A percentile compares a stretch with the other conserved stretches of the same genome.
These are phyloP conservation scores for Xanthoconium stramineum DNA, from an alignment of 768 basidiomycete species.

Conservation along the genomic window DNA sequence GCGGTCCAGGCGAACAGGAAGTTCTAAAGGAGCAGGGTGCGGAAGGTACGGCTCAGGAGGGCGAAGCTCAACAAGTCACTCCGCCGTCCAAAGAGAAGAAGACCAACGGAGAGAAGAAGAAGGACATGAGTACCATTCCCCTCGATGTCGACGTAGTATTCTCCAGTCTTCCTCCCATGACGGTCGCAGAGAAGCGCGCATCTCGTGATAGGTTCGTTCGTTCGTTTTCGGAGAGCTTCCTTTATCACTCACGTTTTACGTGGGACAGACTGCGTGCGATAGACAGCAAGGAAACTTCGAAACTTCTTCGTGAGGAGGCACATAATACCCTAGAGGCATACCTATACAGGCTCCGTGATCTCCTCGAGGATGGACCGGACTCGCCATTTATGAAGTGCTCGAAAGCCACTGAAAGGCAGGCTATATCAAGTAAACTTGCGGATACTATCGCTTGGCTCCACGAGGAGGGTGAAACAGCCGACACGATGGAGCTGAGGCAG, in stretches of 20 bases:
- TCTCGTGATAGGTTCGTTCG: slow-evolving; percentile 65
- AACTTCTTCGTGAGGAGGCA: slow-evolving; percentile 81
- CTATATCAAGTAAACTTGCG: slow-evolving; percentile 64
- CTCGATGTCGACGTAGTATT: slow-evolving; percentile 63
- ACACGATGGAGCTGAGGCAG: slow-evolving; percentile 67
- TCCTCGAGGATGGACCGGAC: slow-evolving; percentile 62
- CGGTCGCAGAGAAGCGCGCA: slow-evolving; percentile 68
- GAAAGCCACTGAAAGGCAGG: slow-evolving; percentile 62
- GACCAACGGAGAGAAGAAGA: slow-evolving; percentile 34
- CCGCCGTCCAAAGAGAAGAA: slow-evolving; percentile 36
- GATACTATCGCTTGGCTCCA: slow-evolving; percentile 80
- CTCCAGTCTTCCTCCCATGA: slow-evolving; percentile 69
- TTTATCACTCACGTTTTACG: slow-evolving; percentile 3
- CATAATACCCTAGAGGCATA: slow-evolving; percentile 90
- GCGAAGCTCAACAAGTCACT: slow-evolving; percentile 30
- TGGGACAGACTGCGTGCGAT: slow-evolving; percentile 67
- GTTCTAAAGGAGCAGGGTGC: slow-evolving; percentile 28
- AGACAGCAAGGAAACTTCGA: slow-evolving; percentile 73
- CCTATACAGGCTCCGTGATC: slow-evolving; percentile 85
- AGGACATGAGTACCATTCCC: slow-evolving; percentile 56
- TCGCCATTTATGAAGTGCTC: slow-evolving; percentile 88
- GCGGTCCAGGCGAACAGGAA: slow-evolving; percentile 39
- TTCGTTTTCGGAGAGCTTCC: background rate
- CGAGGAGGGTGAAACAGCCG: slow-evolving; percentile 80
- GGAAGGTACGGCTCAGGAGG: slow-evolving; percentile 20